These are phyloP conservation scores for Tirmania nivea DNA, from an alignment of 495 filamentous ascomycete genomes.

Conservation along the genomic window DNA sequence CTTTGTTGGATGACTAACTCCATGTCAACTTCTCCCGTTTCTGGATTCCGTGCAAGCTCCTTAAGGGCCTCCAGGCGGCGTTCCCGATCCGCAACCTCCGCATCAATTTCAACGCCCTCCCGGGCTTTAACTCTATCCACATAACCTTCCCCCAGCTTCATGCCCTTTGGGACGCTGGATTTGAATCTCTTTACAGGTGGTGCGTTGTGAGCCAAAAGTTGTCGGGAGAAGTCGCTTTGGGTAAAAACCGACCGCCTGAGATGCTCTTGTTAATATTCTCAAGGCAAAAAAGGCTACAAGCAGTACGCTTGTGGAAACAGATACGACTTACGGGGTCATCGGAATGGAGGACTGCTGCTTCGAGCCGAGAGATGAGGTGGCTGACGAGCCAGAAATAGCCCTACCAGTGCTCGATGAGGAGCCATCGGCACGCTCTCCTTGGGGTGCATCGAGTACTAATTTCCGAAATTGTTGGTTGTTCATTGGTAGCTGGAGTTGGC, in stretches of 20 bases:
- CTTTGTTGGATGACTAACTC: constrained; percentile 39
- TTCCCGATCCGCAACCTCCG: constrained; percentile 41
- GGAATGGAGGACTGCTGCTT: constrained; percentile 55
- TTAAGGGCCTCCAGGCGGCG: constrained; percentile 53
- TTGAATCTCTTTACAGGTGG: constrained; percentile 46
- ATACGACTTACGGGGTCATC: constrained; percentile 52
- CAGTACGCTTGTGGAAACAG: too few relatives aligned
- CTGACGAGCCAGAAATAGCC: constrained; percentile 18
- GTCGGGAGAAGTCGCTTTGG: constrained; percentile 55
- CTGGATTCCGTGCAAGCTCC: constrained; percentile 50
- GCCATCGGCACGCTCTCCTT: constrained; percentile 15
- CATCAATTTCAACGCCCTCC: constrained; percentile 20
- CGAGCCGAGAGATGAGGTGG: constrained; percentile 33
- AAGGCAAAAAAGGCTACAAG: too few relatives aligned
- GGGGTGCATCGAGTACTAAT: constrained; percentile 38
- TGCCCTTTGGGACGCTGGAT: constrained; percentile 63
- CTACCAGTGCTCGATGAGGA: constrained; percentile 15
- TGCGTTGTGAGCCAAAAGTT: constrained; percentile 56
- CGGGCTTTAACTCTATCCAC: constrained; percentile 52
- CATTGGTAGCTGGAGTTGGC: constrained; percentile 30
- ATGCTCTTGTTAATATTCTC: too few relatives aligned
- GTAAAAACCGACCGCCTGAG: constrained; percentile 41
- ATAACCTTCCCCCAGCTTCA: constrained; percentile 57
- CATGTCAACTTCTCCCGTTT: constrained; percentile 50
- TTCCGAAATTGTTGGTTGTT: constrained; percentile 93